phyloP scores from a whole-genome alignment of 768 basidiomycete genomes.

The Podaxis pistillaris region DNA sequence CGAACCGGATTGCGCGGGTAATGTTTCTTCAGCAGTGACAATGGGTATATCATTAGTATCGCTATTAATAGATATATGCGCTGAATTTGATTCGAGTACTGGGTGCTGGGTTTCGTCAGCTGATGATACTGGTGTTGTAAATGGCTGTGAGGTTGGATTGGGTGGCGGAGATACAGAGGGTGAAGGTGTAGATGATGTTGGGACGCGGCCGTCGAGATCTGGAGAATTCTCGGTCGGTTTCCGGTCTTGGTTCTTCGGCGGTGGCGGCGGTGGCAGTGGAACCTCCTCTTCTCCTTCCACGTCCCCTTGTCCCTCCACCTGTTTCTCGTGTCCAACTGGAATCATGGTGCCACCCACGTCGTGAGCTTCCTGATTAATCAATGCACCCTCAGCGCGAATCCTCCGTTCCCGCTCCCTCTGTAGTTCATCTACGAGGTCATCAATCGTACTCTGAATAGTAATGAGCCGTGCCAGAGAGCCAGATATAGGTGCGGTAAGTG shows the following conservation, averaged over 20 bases:
- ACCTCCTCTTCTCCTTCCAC: neutral
- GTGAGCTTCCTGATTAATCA: conserved; percentile 19
- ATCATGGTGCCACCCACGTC: no score
- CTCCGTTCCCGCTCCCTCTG: conserved; percentile 52
- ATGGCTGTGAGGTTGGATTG: neutral
- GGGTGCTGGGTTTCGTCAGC: no score
- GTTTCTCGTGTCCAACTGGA: neutral
- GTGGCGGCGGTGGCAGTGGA: neutral
- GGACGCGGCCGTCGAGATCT: neutral
- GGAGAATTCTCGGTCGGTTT: neutral
- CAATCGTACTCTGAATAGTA: conserved; percentile 47
- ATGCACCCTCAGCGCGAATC: conserved; percentile 34
- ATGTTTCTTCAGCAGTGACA: neutral
- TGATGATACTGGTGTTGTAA: no score
- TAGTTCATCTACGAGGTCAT: conserved; percentile 55
- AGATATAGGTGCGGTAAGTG: conserved; percentile 25
- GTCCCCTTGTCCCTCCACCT: neutral
- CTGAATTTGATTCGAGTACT: neutral
- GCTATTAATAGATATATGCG: neutral
- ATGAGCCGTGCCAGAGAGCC: conserved; percentile 55
- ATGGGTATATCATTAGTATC: neutral
- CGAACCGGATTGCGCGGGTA: neutral
- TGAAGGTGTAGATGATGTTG: neutral
- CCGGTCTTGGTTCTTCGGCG: neutral
- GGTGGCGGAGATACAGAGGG: neutral